Evolutionary conservation across 1,284 basidiomycete genomes (phyloP).

Genomic region (Sanghuangporus baumii): DNA sequence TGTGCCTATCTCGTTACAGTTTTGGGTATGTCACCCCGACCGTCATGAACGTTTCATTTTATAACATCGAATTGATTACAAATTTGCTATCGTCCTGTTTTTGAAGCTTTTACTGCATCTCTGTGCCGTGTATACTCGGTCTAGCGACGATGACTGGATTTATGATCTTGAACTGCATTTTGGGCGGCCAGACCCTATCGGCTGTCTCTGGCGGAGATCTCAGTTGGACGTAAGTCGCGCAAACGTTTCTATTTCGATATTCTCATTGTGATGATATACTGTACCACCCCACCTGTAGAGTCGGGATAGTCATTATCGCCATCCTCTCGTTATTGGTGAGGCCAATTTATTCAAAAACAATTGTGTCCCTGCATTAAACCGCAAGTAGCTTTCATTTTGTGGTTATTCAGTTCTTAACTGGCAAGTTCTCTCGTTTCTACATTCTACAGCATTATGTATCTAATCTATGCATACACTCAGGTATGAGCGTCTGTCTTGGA

Average conservation of each 20-base stretch:
- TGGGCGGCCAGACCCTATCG: conserved; percentile 74
- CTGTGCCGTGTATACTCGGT: conserved; percentile 61
- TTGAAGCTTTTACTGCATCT: conserved; percentile 58
- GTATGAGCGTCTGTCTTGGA: conserved; percentile 75
- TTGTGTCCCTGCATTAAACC: not conserved
- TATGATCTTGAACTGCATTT: conserved; percentile 71
- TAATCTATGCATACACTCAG: conserved; percentile 25
- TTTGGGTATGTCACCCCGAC: conserved; percentile 52
- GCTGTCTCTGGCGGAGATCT: conserved; percentile 62
- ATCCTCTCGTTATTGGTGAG: conserved; percentile 69
- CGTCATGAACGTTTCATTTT: not conserved
- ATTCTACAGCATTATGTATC: not conserved
- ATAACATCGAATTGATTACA: not conserved
- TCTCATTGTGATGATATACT: too few relatives aligned
- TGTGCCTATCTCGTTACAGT: conserved; percentile 75
- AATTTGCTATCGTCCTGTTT: not conserved
- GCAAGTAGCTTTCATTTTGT: conserved; percentile 65
- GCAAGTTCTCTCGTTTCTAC: conserved; percentile 31
- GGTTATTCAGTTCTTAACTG: conserved; percentile 72
- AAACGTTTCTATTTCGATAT: too few relatives aligned
- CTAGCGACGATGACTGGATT: conserved; percentile 65
- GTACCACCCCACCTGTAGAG: too few relatives aligned
- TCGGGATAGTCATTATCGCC: conserved; percentile 86
- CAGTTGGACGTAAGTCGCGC: conserved; percentile 62
- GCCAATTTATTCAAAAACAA: conserved; percentile 15